Conservation (phyloP, 2,329 filamentous ascomycete genomes). For the Fusarium pseudonygamai region DNA sequence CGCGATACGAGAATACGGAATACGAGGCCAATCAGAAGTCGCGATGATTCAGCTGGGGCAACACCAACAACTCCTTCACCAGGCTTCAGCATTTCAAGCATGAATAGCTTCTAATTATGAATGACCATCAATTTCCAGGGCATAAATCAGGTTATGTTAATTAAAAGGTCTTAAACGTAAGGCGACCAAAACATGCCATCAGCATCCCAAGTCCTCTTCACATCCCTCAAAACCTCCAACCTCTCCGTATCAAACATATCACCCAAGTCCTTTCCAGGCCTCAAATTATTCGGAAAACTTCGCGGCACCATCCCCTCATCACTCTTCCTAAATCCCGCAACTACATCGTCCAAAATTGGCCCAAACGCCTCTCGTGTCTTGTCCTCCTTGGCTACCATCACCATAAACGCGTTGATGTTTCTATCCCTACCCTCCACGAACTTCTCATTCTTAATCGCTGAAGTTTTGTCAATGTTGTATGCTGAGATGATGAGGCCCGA, state of each 20-base stretch:
- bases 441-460: neutral
- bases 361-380: slow-evolving; percentile 12
- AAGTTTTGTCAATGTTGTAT: slow-evolving; percentile 23
- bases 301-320: slow-evolving; percentile 16
- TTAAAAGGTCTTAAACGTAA: neutral
- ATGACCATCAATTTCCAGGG: accelerated
- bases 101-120: neutral
- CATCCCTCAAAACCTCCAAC: slow-evolving; percentile 23
- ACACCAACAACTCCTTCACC: neutral
- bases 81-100: neutral
- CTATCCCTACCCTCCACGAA: slow-evolving; percentile 40
- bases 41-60: neutral
- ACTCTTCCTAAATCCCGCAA: slow-evolving; percentile 7
- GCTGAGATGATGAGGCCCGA: slow-evolving; percentile 26
- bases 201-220: slow-evolving; percentile 40
- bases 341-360: slow-evolving; percentile 7
- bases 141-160: accelerated
- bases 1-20: slow-evolving; percentile 19
- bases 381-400: slow-evolving; percentile 18
- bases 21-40: slow-evolving; percentile 17
- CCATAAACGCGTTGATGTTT: slow-evolving; percentile 11
- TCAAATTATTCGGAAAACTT: slow-evolving; percentile 38
- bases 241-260: slow-evolving; percentile 34
- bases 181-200: slow-evolving; percentile 43
- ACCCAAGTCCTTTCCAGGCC: slow-evolving; percentile 20